phyloP scores from a whole-genome alignment of 352 stramenopile species.

The Blastocystis sp. region DNA sequence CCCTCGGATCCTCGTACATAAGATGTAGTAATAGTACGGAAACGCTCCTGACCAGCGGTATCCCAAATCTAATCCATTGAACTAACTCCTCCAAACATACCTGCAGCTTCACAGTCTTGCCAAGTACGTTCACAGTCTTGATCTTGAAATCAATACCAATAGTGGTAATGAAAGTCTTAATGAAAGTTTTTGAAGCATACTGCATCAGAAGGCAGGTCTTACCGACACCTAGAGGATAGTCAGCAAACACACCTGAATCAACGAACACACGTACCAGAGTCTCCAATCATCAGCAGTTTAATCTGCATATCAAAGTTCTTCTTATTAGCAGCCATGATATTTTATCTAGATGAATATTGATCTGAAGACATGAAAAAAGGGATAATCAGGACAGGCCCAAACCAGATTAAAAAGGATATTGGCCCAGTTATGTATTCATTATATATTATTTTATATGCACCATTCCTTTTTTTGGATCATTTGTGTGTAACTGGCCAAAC shows the following conservation, averaged over 20 bases:
- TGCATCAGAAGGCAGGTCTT: slow-evolving; percentile 79
- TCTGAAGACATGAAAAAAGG: background rate
- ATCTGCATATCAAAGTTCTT: slow-evolving; percentile 93
- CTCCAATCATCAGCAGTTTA: slow-evolving; percentile 92
- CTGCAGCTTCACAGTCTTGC: slow-evolving; percentile 93
- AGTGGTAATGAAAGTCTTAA: slow-evolving; percentile 78
- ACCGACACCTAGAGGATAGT: slow-evolving; percentile 69
- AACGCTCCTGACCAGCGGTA: slow-evolving; percentile 94
- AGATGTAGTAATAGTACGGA: slow-evolving; percentile 95
- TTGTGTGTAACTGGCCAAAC: no score
- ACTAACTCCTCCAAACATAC: background rate
- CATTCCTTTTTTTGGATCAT: no score
- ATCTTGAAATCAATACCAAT: slow-evolving; percentile 86
- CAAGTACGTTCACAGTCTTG: slow-evolving; percentile 79
- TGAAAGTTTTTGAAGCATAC: slow-evolving; percentile 80
- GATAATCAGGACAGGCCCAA: background rate
- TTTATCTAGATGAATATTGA: background rate
- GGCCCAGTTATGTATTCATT: background rate
- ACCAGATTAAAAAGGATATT: background rate
- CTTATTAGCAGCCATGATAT: slow-evolving; percentile 77
- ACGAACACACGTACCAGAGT: slow-evolving; percentile 74
- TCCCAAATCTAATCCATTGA: slow-evolving; percentile 84
- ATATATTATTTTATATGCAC: background rate
- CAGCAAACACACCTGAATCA: background rate
- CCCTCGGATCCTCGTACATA: slow-evolving; percentile 95